A percentile compares a stretch with the other conserved stretches of the same genome.
Conservation (phyloP, 2,329 filamentous ascomycete genomes). For the Leptographium wingfieldii region DNA sequence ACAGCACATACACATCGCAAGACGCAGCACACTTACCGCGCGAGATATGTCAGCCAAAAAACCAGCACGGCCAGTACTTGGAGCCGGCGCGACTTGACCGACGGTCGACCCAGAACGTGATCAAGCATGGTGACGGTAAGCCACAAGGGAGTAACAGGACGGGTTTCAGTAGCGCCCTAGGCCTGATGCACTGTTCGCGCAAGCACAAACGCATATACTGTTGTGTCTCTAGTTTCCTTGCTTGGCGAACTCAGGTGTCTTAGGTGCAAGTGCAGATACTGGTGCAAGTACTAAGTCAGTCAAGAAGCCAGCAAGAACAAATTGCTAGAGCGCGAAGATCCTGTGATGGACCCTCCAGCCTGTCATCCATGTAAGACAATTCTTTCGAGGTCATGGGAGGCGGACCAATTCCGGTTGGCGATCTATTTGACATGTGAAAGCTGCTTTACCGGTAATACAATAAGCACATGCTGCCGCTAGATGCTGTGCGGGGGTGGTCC, state of each 20-base stretch:
- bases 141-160: background rate
- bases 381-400: background rate
- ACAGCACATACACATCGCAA: constrained; percentile 8
- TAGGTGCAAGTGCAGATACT: background rate
- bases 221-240: background rate
- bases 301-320: background rate
- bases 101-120: constrained; percentile 84
- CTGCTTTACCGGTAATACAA: background rate
- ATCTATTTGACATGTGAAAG: constrained; percentile 1
- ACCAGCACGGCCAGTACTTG: constrained; percentile 85
- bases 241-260: background rate
- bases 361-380: background rate
- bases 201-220: background rate
- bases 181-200: background rate
- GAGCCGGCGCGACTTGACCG: constrained; percentile 78
- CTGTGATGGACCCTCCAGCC: background rate
- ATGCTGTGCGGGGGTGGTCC: background rate
- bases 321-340: background rate
- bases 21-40: constrained; percentile 40
- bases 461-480: background rate
- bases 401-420: background rate
- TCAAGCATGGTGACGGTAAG: constrained; percentile 45
- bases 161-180: background rate
- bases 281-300: background rate
- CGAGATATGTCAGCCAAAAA: constrained; percentile 81